Evolutionary conservation across 768 basidiomycete species (phyloP).

Genomic region (Tricholoma bakamatsutake): DNA sequence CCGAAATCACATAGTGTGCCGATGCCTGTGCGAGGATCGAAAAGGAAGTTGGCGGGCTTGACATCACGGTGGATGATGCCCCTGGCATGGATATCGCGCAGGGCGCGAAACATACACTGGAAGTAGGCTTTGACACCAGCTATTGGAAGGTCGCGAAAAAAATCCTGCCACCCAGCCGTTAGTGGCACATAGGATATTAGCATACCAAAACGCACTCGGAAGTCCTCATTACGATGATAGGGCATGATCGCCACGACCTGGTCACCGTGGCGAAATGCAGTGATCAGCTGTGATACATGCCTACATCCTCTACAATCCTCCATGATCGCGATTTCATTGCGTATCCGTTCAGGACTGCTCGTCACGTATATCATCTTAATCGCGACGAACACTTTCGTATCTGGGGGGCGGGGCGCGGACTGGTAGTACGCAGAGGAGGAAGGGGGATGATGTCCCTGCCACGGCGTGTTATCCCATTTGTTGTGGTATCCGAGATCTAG

Average conservation of each 20-base stretch:
- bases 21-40: slow-evolving; percentile 74
- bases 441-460: slow-evolving; percentile 62
- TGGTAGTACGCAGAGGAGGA: slow-evolving; percentile 65
- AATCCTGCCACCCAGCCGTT: slow-evolving; percentile 45
- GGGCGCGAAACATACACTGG: slow-evolving; percentile 82
- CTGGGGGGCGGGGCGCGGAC: slow-evolving; percentile 33
- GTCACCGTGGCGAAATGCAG: slow-evolving; percentile 85
- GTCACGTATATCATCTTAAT: slow-evolving; percentile 97
- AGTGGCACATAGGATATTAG: background rate
- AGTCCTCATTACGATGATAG: slow-evolving; percentile 88
- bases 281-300: slow-evolving; percentile 90
- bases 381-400: slow-evolving; percentile 73
- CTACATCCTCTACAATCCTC: slow-evolving; percentile 79
- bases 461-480: slow-evolving; percentile 71
- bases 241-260: slow-evolving; percentile 95
- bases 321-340: slow-evolving; percentile 90
- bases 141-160: slow-evolving; percentile 69
- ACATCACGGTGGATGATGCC: slow-evolving; percentile 94
- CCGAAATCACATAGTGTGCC: slow-evolving; percentile 95
- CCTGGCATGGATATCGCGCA: slow-evolving; percentile 82
- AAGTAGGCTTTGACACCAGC: slow-evolving; percentile 81
- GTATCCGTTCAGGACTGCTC: slow-evolving; percentile 85
- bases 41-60: slow-evolving; percentile 97
- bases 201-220: slow-evolving; percentile 59
- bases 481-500: slow-evolving; percentile 70